A percentile compares a stretch with the other conserved stretches of the same genome.
phyloP scores from a whole-genome alignment of 1,139 yeast species.

The Blastobotrys indianensis region DNA sequence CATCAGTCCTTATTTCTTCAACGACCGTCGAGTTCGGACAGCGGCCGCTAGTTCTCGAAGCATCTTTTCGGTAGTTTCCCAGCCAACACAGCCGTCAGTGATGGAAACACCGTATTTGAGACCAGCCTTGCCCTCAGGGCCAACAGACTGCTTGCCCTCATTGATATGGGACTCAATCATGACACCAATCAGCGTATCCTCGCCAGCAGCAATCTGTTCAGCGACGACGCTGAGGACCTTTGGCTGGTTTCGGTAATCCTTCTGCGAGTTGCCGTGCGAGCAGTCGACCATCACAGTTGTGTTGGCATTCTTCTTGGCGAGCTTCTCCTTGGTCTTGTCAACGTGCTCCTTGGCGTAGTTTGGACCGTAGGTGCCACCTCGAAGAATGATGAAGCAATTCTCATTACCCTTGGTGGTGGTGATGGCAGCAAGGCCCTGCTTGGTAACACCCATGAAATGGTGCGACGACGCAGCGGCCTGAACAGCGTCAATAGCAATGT shows the following conservation, averaged over 20 bases:
- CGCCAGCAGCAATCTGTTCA: slow-evolving; percentile 77
- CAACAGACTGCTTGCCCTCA: slow-evolving; percentile 88
- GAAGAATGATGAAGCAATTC: slow-evolving; percentile 65
- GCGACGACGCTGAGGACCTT: slow-evolving; percentile 74
- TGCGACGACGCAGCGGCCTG: slow-evolving; percentile 89
- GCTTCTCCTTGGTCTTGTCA: slow-evolving; percentile 62
- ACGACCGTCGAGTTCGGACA: slow-evolving; percentile 66
- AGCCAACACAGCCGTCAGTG: slow-evolving; percentile 92
- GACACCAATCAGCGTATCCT: slow-evolving; percentile 74
- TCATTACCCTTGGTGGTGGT: slow-evolving; percentile 93
- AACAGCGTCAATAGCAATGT: slow-evolving; percentile 91
- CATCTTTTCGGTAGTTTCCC: slow-evolving; percentile 84
- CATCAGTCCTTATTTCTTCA: slow-evolving; percentile 5
- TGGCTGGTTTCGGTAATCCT: slow-evolving; percentile 93
- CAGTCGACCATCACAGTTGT: slow-evolving; percentile 86
- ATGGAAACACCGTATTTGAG: slow-evolving; percentile 94
- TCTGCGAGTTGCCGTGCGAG: slow-evolving; percentile 93
- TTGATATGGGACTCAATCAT: slow-evolving; percentile 93
- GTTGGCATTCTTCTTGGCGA: slow-evolving; percentile 34
- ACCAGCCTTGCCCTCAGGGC: slow-evolving; percentile 62
- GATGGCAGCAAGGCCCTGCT: slow-evolving; percentile 94
- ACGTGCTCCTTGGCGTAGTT: slow-evolving; percentile 82
- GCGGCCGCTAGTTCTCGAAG: slow-evolving; percentile 74
- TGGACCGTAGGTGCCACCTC: slow-evolving; percentile 94
- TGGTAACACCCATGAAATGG: slow-evolving; percentile 95